Base-by-base conservation (phyloP, 805 yeast species). In the Nakazawaea populi region DNA sequence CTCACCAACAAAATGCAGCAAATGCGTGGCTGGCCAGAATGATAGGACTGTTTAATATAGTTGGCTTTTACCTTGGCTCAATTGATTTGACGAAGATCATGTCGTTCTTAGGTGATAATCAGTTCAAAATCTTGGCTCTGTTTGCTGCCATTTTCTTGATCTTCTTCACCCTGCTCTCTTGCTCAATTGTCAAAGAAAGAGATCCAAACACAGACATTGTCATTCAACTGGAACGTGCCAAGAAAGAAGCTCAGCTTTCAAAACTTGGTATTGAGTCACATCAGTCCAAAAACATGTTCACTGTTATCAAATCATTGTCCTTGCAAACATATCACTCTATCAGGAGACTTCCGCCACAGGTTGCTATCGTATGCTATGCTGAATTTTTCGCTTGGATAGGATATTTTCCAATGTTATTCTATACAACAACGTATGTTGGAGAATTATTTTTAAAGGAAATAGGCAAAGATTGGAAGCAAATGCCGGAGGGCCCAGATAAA, bases 381-480 rank as follows among this genome's bases (percentile, higher is more conserved):
- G 84, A 82, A 60, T 77, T 82, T 52, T 78, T 78, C 62, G 86
- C 86, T 1, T 82, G 87, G 87, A 75, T 82, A 41, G 85, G 85
- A 1, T 82, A 83, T 66, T 82, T 82, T 64, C 84, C 85, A 1
- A 74, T 82, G 76, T 60, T 82, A 31, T 82, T 82, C 54, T 82
- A 82, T 58, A 80, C 85, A 4, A 77, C 87, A 2, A 80, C 85
- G 0, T 82, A 80, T 61, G 85, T 82, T 14, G 85, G 85, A 0
- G 85, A 79, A 52, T 64, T 82, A 12, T 80, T 78, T 63, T 65
- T 70, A 34, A 67, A 61, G 42, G 77, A 77, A 51, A 52, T 58
- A 11, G 70, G 79, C 4, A 60, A 69, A 14, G 71, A 66, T 42
- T 70, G 73, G 2, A 68, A 68, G 2, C 63, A 68, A 1, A 60